Percentiles rank a stretch among this genome's conserved stretches.
Evolutionary conservation across 768 basidiomycete genomes (phyloP).

Genomic region (Tulasnella sp.): DNA sequence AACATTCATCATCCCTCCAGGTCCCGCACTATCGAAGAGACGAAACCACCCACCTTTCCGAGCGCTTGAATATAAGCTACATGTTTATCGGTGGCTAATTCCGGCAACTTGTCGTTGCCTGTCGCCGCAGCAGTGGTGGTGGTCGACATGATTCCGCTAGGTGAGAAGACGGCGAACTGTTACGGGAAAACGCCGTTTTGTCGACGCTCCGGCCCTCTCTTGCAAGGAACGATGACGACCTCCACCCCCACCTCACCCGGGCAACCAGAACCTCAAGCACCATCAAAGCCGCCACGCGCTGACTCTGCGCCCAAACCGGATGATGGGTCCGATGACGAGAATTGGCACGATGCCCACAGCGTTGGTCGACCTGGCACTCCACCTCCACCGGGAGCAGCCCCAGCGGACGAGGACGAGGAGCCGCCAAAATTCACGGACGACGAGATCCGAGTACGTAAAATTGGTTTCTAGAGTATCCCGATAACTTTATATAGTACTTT

Average conservation of each 20-base stretch:
- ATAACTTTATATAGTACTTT: too few relatives aligned
- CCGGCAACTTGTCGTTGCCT: neutral
- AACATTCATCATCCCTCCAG: neutral
- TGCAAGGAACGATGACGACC: constrained; percentile 4
- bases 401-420: neutral
- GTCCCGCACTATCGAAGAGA: neutral
- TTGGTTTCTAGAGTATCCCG: too few relatives aligned
- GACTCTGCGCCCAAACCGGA: neutral
- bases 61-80: constrained; percentile 28
- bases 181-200: neutral
- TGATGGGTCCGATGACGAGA: constrained; percentile 12
- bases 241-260: constrained; percentile 1
- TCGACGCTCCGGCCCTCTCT: too few relatives aligned
- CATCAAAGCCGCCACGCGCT: neutral
- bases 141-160: neutral
- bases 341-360: constrained; percentile 15
- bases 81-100: constrained; percentile 21
- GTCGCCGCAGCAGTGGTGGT: neutral
- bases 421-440: constrained; percentile 19
- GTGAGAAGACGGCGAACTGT: neutral
- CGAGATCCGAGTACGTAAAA: constrained; percentile 17
- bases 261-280: too few relatives aligned
- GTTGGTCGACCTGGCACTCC: neutral
- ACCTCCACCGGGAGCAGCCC: neutral
- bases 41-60: constrained; percentile 36